phyloP scores from a whole-genome alignment of 2,329 filamentous ascomycete genomes.

The Monilinia fructicola region DNA sequence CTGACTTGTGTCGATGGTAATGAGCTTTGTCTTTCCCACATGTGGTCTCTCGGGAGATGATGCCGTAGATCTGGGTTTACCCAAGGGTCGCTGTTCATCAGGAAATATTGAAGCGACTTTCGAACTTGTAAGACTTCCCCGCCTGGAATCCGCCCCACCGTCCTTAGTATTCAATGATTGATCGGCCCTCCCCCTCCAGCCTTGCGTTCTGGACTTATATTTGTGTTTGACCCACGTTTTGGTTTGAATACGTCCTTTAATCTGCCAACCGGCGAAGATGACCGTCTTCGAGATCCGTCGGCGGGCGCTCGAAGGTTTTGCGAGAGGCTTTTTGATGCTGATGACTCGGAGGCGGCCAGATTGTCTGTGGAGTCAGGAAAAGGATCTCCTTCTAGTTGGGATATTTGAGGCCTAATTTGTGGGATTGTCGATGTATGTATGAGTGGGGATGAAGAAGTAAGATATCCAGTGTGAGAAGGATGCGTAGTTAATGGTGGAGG shows the following conservation, averaged over 20 bases:
- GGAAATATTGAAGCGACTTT: conserved; percentile 38
- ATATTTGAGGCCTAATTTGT: conserved; percentile 41
- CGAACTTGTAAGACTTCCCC: conserved; percentile 36
- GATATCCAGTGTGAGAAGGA: conserved; percentile 65
- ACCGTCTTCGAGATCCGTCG: conserved; percentile 53
- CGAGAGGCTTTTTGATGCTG: conserved; percentile 40
- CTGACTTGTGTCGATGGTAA: conserved; percentile 35
- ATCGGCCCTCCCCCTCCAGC: conserved; percentile 28
- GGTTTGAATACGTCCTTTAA: conserved; percentile 69
- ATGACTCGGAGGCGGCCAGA: conserved; percentile 40
- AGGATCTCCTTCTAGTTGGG: conserved; percentile 40
- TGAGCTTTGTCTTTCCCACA: conserved; percentile 32
- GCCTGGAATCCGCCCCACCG: conserved; percentile 30
- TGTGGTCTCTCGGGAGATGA: conserved; percentile 37
- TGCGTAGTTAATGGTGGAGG: conserved; percentile 53
- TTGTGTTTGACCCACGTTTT: conserved; percentile 43
- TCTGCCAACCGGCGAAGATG: conserved; percentile 68
- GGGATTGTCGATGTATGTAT: conserved; percentile 58
- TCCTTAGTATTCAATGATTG: conserved; percentile 29
- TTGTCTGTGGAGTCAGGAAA: conserved; percentile 37
- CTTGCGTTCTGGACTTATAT: conserved; percentile 48
- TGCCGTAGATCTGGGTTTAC: conserved; percentile 25
- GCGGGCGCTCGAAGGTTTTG: conserved; percentile 45
- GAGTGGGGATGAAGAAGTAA: conserved; percentile 67
- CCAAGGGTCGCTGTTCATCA: conserved; percentile 32